Base-by-base conservation (phyloP, 352 stramenopile genomes). In the Halophytophthora batemanensis region DNA sequence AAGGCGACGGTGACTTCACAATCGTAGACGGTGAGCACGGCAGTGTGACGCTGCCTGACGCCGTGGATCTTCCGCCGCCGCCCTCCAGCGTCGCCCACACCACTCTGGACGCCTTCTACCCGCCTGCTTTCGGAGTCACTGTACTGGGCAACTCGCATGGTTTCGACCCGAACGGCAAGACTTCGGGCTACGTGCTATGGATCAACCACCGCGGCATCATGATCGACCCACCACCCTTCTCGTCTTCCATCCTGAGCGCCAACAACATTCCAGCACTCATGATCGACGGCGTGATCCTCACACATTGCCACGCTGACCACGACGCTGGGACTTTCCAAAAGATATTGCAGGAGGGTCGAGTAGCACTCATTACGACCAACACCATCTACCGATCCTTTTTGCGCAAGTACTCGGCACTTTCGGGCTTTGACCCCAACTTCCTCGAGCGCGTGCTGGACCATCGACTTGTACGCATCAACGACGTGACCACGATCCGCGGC, bases 311-410 rank as follows among this genome's bases (percentile, higher is more conserved):
- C 61, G 93, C 95, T 15, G 95, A 98, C 66, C 95, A 98, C 60
- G 95, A 98, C 66, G 95, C 95, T 35, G 95, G 95, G 23, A 97
- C 95, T 23, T 98, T 98, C 60, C 95, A 98, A 58, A 98, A 98
- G 61, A 96, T 98, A 38, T 61, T 98, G 15, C 93, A 96, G 25
- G 93, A 97, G 59, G 93, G 87, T 2, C 90, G 88, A 11, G 91
- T 98, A 22, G 90, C 92, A 39, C 75, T 98, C 19, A 98, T 98
- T 44, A 98, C 95, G 19, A 98, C 93, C 6, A 78, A 90, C 46
- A 98, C 95, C 12, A 98, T 98, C 66, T 98, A 98, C 64, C 94
- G 92, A 22, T 97, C 87, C 39, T 98, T 98, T 56, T 82, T 98
- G 44, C 86, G 93, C 48, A 98, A 98, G 59, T 98, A 98, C 72